Evolutionary conservation across 2,329 filamentous ascomycete species (phyloP).

Genomic region (Dactylellina drechsleri): DNA sequence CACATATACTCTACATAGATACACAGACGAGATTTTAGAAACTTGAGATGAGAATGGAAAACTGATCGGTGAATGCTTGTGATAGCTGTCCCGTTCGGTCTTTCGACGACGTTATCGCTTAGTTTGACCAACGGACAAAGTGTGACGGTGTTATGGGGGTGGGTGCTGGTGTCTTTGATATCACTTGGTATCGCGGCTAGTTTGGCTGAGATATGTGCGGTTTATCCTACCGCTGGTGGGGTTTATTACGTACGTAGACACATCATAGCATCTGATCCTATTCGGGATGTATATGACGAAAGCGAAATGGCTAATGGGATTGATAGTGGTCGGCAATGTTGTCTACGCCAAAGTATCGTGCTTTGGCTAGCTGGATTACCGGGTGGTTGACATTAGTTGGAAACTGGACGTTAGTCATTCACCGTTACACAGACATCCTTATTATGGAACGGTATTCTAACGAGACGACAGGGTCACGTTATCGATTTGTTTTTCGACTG

Average conservation of each 20-base stretch:
- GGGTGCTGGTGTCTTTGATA: constrained; percentile 73
- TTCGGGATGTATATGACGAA: background rate
- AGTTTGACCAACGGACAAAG: constrained; percentile 74
- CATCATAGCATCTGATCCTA: background rate
- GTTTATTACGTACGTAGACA: constrained; percentile 70
- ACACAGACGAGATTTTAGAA: too few species aligned
- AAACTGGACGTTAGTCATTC: constrained; percentile 70
- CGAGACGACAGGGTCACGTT: constrained; percentile 62
- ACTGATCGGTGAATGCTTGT: background rate
- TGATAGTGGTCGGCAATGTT: constrained; percentile 71
- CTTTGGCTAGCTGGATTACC: constrained; percentile 74
- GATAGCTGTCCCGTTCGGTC: constrained; percentile 71
- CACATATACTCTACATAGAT: background rate
- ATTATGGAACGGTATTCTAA: background rate
- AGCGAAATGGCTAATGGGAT: background rate
- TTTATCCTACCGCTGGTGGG: constrained; percentile 74
- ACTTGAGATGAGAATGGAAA: too few species aligned
- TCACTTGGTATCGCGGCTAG: constrained; percentile 73
- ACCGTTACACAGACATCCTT: background rate
- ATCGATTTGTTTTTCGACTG: constrained; percentile 77
- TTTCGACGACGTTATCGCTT: constrained; percentile 75
- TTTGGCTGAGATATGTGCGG: constrained; percentile 75
- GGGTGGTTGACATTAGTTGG: constrained; percentile 78
- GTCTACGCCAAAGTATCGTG: constrained; percentile 72
- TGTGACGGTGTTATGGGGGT: constrained; percentile 77